Conservation (phyloP, 352 stramenopile genomes). For the Phytopythium vexans region DNA sequence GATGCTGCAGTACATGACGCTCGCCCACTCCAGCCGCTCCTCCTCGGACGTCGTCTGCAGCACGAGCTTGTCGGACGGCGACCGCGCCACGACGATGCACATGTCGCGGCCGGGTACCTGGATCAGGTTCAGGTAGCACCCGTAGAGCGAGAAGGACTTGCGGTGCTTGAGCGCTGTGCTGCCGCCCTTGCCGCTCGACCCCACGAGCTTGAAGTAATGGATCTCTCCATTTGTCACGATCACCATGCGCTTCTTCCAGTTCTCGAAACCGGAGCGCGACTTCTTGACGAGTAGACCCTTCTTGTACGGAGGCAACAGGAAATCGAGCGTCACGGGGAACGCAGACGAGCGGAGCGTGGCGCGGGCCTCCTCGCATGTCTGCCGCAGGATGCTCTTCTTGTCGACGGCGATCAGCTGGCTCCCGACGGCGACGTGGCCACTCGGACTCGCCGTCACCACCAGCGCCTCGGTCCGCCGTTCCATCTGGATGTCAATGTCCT, state of each 20-base stretch:
- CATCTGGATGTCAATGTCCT: conserved; percentile 72
- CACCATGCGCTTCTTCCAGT: conserved; percentile 83
- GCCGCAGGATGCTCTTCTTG: conserved; percentile 54
- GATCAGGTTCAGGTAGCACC: conserved; percentile 82
- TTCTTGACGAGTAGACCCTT: conserved; percentile 80
- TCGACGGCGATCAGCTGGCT: conserved; percentile 75
- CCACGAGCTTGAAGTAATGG: conserved; percentile 80
- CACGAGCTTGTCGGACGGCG: conserved; percentile 83
- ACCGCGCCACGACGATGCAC: conserved; percentile 82
- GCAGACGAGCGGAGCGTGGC: conserved; percentile 42
- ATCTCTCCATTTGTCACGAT: conserved; percentile 81
- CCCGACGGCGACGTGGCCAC: conserved; percentile 50
- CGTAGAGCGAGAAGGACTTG: conserved; percentile 82
- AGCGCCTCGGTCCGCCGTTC: conserved; percentile 75
- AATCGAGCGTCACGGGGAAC: conserved; percentile 71
- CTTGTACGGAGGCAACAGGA: conserved; percentile 83
- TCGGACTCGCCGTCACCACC: conserved; percentile 54
- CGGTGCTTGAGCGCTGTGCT: conserved; percentile 66
- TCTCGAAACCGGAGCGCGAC: conserved; percentile 81
- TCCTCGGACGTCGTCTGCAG: conserved; percentile 59
- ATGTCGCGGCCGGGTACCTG: conserved; percentile 67
- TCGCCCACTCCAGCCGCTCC: conserved; percentile 87
- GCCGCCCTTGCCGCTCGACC: conserved; percentile 15
- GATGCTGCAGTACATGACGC: conserved; percentile 86
- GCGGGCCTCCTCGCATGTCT: conserved; percentile 55